Percentiles rank a stretch among this genome's conserved stretches.
Evolutionary conservation across 805 yeast genomes (phyloP).

Genomic region (Ogataea neopini): DNA sequence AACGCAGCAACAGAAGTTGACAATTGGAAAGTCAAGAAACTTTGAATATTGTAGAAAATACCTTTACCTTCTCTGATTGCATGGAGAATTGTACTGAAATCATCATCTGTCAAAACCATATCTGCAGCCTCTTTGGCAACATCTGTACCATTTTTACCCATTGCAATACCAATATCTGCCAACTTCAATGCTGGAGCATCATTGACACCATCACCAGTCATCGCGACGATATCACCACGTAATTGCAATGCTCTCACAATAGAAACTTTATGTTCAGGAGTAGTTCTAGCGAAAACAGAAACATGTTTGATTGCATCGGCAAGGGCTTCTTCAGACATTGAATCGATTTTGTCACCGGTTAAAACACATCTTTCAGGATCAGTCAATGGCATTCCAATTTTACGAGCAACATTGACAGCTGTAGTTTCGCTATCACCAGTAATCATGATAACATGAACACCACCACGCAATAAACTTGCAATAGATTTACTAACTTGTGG

Average conservation of each 20-base stretch:
- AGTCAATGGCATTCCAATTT: slow-evolving; percentile 82
- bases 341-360: slow-evolving; percentile 82
- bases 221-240: slow-evolving; percentile 94
- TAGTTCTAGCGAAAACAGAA: slow-evolving; percentile 89
- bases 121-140: slow-evolving; percentile 99
- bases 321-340: slow-evolving; percentile 68
- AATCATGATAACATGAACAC: slow-evolving; percentile 97
- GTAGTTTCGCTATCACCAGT: slow-evolving; percentile 93
- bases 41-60: slow-evolving; percentile 92
- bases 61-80: slow-evolving; percentile 99
- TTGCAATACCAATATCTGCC: slow-evolving; percentile 94
- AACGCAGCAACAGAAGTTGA: slow-evolving; percentile 96
- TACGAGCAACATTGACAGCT: slow-evolving; percentile 79
- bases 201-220: slow-evolving; percentile 99
- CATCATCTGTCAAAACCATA: slow-evolving; percentile 96
- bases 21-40: slow-evolving; percentile 90
- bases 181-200: slow-evolving; percentile 98
- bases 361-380: slow-evolving; percentile 68
- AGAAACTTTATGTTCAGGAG: slow-evolving; percentile 90
- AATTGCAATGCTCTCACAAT: slow-evolving; percentile 87
- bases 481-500: slow-evolving; percentile 78
- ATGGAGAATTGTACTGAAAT: slow-evolving; percentile 86
- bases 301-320: slow-evolving; percentile 78
- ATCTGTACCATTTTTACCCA: slow-evolving; percentile 94
- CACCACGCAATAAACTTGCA: slow-evolving; percentile 78